Evolutionary conservation across 257 asterid species (phyloP), one percentile per base, ranked within the genome.

Genomic region (Petrea volubilis): DNA sequence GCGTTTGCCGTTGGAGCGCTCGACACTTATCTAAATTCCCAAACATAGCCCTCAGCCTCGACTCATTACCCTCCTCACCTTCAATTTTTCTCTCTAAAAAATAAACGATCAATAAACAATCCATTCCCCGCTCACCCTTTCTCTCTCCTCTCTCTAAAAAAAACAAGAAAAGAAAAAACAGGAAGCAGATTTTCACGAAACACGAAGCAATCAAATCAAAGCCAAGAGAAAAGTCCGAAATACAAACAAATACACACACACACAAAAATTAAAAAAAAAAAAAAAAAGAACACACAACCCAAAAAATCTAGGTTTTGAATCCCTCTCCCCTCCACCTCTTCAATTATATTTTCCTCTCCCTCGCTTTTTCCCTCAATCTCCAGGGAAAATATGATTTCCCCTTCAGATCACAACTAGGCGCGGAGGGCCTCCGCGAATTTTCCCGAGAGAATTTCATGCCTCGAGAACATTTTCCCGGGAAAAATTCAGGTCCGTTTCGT

Each of bases 271-370:
- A n/a, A n/a, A n/a, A n/a, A n/a, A n/a, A n/a, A n/a, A n/a, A n/a
- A n/a, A 71, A 21, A 7, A 50, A 52, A 59, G 62, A 44, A 66
- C 50, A 71, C 57, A 14, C 70, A 53, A 34, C 41, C 56, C 5
- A 64, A 14, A 20, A 33, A 33, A 56, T 44, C 79, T 87, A 83
- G 93, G 93, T 86, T 83, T 85, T 78, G 80, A 73, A 75, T 40
- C 67, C 84, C 80, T 64, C 79, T 71, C 84, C 9, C 74, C 73
- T 60, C 68, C 75, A 57, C 73, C 70, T 71, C 40, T 17, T 27
- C 77, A 34, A 38, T 27, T 62, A 18, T n/a, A 64, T 36, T 46
- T 64, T 74, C 65, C 58, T 57, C 74, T 78, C 77, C 78, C 80
- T 76, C 72, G 36, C 44, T n/a, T 73, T 73, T 75, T 29, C 57